Conservation (phyloP, 495 filamentous ascomycete genomes). For the Astrothelium macrocarpum region DNA sequence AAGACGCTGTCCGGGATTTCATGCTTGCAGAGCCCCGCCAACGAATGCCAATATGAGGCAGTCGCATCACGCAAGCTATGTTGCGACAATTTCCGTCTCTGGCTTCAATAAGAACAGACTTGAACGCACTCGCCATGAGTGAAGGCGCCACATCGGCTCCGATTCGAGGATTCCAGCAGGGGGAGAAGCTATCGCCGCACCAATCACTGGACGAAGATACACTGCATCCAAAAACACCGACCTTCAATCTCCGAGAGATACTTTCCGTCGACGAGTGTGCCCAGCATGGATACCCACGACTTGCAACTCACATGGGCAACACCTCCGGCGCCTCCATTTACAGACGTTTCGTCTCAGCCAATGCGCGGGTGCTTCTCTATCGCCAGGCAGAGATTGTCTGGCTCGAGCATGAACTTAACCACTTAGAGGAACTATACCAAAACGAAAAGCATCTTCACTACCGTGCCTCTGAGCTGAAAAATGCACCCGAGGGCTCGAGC, state of each 20-base stretch:
- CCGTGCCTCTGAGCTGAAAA: conserved; percentile 13
- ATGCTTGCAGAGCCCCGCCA: too few species aligned
- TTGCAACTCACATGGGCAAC: conserved; percentile 7
- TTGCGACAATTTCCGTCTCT: background rate
- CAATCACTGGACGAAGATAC: background rate
- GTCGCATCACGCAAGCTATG: too few species aligned
- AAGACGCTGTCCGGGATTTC: too few species aligned
- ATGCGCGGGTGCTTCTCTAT: conserved; percentile 31
- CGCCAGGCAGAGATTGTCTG: conserved; percentile 29
- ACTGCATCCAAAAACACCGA: background rate
- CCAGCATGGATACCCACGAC: conserved; percentile 11
- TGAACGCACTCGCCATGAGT: background rate
- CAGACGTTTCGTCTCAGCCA: conserved; percentile 28
- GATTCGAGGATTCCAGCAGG: background rate
- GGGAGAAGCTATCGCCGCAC: background rate
- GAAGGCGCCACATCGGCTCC: background rate
- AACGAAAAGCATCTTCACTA: conserved; percentile 10
- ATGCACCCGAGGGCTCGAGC: conserved; percentile 5
- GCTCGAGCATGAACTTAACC: conserved; percentile 24
- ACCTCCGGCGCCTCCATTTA: conserved; percentile 18
- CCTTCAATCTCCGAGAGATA: background rate
- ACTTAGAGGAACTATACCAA: conserved; percentile 9
- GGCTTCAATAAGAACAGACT: background rate
- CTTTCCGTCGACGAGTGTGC: background rate
- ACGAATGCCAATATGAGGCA: too few species aligned